Percentiles rank a stretch among this genome's conserved stretches.
phyloP scores from a whole-genome alignment of 2,329 filamentous ascomycete genomes.

The Cladosporium sphaerospermum region DNA sequence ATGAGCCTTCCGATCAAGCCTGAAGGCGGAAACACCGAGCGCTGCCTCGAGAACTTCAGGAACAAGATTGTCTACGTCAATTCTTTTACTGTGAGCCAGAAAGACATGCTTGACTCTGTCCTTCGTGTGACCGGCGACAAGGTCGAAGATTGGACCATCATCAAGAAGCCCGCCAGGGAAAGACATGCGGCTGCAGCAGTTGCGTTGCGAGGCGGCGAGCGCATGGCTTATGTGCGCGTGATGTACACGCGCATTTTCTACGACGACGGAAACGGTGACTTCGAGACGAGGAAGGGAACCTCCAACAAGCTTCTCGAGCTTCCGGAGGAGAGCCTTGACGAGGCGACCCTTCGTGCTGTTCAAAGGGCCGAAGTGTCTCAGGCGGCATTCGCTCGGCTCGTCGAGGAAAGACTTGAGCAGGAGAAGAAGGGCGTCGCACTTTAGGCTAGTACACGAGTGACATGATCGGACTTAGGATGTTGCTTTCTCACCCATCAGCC shows the following conservation, averaged over 20 bases:
- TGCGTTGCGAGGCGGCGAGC: conserved; percentile 39
- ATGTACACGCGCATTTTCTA: conserved; percentile 54
- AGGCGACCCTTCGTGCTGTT: conserved; percentile 46
- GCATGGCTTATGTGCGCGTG: conserved; percentile 40
- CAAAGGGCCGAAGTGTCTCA: conserved; percentile 19
- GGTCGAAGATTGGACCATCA: conserved; percentile 56
- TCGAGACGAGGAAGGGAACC: conserved; percentile 34
- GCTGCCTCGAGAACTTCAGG: conserved; percentile 39
- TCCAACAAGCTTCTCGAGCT: conserved; percentile 53
- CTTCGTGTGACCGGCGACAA: conserved; percentile 52
- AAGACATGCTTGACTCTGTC: conserved; percentile 59
- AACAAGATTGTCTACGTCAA: conserved; percentile 48
- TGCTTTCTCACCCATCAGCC: too few species aligned
- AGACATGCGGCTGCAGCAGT: conserved; percentile 46
- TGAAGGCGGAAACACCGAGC: conserved; percentile 32
- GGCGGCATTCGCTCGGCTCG: background rate
- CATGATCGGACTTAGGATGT: too few species aligned
- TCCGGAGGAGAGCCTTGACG: conserved; percentile 54
- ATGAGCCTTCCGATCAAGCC: conserved; percentile 32
- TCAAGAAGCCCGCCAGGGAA: conserved; percentile 40
- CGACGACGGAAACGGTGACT: conserved; percentile 26
- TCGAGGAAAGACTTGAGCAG: conserved; percentile 1
- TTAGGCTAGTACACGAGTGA: too few species aligned
- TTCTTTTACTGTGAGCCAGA: conserved; percentile 55
- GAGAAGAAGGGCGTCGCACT: background rate